Conservation (phyloP, 345 rosid species). For the Aquilaria malaccensis region DNA sequence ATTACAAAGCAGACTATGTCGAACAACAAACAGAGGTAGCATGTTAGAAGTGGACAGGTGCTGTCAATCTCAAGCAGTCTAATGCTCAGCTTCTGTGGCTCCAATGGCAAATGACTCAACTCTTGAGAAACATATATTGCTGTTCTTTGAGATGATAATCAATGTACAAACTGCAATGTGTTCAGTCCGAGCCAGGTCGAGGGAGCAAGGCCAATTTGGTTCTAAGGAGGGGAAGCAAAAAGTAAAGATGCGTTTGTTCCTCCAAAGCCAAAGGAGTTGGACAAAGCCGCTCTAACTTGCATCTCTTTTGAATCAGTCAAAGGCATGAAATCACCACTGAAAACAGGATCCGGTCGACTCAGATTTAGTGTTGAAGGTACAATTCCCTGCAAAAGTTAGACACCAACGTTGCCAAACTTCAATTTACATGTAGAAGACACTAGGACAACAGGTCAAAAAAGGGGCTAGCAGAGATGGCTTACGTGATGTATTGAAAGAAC, state of each 20-base stretch:
- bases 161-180: background rate
- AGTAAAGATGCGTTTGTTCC: constrained; percentile 88
- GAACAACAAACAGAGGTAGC: too few species aligned
- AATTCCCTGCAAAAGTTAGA: constrained; percentile 52
- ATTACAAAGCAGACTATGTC: too few species aligned
- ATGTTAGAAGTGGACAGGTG: too few species aligned
- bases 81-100: background rate
- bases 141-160: too few species aligned
- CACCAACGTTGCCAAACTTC: constrained; percentile 2
- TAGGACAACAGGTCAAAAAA: background rate
- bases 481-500: constrained; percentile 70
- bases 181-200: background rate
- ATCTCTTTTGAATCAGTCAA: constrained; percentile 61
- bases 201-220: background rate
- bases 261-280: constrained; percentile 91
- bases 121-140: too few species aligned
- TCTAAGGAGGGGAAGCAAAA: constrained; percentile 31
- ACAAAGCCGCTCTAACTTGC: constrained; percentile 63
- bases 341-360: constrained; percentile 67
- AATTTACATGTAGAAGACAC: background rate
- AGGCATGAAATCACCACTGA: constrained; percentile 53
- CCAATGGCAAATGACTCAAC: too few species aligned
- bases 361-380: constrained; percentile 85
- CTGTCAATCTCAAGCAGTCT: background rate
- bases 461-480: constrained; percentile 15